These are phyloP conservation scores for Clarireedia hainanense DNA, from an alignment of 2,329 filamentous ascomycete genomes.

Conservation along the genomic window DNA sequence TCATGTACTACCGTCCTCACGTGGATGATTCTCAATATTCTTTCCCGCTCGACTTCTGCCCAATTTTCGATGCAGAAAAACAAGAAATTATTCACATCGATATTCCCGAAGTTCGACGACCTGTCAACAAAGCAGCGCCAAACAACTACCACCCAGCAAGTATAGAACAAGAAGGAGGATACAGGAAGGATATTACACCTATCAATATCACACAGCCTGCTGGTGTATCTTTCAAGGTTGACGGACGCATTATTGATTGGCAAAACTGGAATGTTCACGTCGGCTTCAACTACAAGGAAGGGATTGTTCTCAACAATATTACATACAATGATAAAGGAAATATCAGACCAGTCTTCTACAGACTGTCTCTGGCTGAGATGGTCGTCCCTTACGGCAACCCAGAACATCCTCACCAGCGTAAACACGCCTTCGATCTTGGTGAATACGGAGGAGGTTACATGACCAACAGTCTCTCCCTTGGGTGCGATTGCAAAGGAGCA, in stretches of 20 bases:
- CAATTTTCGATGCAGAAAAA: slow-evolving; percentile 84
- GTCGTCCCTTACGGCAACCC: slow-evolving; percentile 85
- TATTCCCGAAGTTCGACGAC: slow-evolving; percentile 68
- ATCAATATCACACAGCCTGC: slow-evolving; percentile 84
- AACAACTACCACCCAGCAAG: slow-evolving; percentile 74
- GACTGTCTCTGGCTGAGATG: slow-evolving; percentile 87
- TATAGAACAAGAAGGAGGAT: slow-evolving; percentile 67
- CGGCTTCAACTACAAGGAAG: slow-evolving; percentile 92
- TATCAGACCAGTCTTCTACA: slow-evolving; percentile 75
- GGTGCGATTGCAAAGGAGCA: slow-evolving; percentile 80
- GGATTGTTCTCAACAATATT: slow-evolving; percentile 84
- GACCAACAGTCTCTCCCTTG: slow-evolving; percentile 69
- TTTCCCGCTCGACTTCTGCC: slow-evolving; percentile 88
- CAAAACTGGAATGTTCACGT: slow-evolving; percentile 92
- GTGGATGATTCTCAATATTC: slow-evolving; percentile 84
- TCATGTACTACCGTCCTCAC: slow-evolving; percentile 92
- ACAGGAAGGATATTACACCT: slow-evolving; percentile 71
- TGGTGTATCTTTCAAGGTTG: slow-evolving; percentile 76
- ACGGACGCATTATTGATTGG: slow-evolving; percentile 71
- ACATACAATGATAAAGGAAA: slow-evolving; percentile 79
- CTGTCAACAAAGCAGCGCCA: slow-evolving; percentile 61
- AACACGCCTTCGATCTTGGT: slow-evolving; percentile 74
- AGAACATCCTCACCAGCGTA: slow-evolving; percentile 70
- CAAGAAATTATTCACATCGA: slow-evolving; percentile 44
- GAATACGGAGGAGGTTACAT: slow-evolving; percentile 79